Percentiles rank a stretch among this genome's conserved stretches.
phyloP scores from a whole-genome alignment of 164 flowering plant species.

The Macadamia tetraphylla region DNA sequence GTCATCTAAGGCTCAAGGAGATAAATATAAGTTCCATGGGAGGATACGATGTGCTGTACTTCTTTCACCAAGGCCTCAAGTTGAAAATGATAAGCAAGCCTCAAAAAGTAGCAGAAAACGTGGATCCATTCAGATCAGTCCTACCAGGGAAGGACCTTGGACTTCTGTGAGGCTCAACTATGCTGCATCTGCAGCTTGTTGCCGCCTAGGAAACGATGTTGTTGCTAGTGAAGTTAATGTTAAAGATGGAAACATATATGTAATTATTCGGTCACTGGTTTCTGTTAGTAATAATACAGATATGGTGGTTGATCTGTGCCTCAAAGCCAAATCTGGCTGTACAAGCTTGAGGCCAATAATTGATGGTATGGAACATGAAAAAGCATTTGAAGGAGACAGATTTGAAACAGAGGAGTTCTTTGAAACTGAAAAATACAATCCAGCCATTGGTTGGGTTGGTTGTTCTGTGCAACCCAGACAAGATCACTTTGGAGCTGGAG shows the following conservation, averaged over 20 bases:
- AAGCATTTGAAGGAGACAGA: conserved; percentile 14
- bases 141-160: conserved; percentile 87
- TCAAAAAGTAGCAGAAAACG: conserved; percentile 27
- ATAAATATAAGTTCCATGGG: conserved; percentile 24
- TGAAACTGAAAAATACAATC: conserved; percentile 59
- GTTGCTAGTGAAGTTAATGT: conserved; percentile 93
- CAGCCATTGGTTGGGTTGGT: conserved; percentile 62
- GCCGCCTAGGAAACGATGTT: conserved; percentile 83
- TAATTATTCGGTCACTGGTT: conserved; percentile 82
- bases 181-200: conserved; percentile 94
- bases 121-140: conserved; percentile 85
- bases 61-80: conserved; percentile 40
- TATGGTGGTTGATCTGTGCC: conserved; percentile 62
- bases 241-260: conserved; percentile 70
- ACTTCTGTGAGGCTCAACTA: conserved; percentile 81
- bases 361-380: conserved; percentile 22
- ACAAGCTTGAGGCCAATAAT: conserved; percentile 15
- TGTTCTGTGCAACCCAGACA: conserved; percentile 19
- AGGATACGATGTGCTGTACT: conserved; percentile 60
- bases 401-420: conserved; percentile 47
- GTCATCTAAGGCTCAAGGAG: conserved; percentile 29
- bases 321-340: conserved; percentile 34
- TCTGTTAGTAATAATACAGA: conserved; percentile 72
- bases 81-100: conserved; percentile 27
- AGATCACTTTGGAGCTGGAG: conserved; percentile 18